phyloP scores from a whole-genome alignment of 2,329 filamentous ascomycete species.

The Colletotrichum musicola region DNA sequence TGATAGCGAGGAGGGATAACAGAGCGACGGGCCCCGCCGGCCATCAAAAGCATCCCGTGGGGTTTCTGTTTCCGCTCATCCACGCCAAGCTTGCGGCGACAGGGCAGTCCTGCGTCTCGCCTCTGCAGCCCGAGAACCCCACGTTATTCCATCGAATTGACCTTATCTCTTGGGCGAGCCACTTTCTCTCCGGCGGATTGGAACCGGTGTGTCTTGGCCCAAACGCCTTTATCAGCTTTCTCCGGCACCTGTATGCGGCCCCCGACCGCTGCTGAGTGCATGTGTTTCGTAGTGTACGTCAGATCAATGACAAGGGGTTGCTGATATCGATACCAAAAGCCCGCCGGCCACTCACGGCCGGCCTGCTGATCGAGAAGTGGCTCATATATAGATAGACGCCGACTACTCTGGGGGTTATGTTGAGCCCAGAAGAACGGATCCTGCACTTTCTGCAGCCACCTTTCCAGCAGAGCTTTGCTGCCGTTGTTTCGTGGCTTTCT shows the following conservation, averaged over 20 bases:
- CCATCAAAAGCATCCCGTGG: neutral
- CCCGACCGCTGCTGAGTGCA: neutral
- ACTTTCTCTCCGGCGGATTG: neutral
- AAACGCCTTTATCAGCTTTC: slow-evolving; percentile 1
- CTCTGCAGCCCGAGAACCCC: neutral
- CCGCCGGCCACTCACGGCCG: slow-evolving; percentile 9
- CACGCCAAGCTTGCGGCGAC: slow-evolving; percentile 20
- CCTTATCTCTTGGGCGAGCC: slow-evolving; percentile 34
- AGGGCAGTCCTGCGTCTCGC: neutral
- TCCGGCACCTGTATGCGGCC: neutral
- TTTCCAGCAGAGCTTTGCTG: neutral
- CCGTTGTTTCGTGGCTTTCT: too few relatives aligned
- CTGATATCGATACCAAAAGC: neutral
- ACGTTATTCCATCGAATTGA: slow-evolving; percentile 18
- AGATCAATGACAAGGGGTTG: neutral
- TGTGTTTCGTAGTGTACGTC: neutral
- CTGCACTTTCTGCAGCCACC: too few relatives aligned
- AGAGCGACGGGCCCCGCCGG: too few relatives aligned
- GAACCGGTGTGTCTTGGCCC: neutral
- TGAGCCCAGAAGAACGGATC: neutral
- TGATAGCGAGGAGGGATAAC: too few relatives aligned
- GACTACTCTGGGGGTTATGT: too few relatives aligned
- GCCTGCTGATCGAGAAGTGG: neutral
- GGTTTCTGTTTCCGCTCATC: neutral
- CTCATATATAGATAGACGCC: slow-evolving; percentile 17